phyloP scores from a whole-genome alignment of 176 grass and related monocot genomes.

The Zoysia japonica region DNA sequence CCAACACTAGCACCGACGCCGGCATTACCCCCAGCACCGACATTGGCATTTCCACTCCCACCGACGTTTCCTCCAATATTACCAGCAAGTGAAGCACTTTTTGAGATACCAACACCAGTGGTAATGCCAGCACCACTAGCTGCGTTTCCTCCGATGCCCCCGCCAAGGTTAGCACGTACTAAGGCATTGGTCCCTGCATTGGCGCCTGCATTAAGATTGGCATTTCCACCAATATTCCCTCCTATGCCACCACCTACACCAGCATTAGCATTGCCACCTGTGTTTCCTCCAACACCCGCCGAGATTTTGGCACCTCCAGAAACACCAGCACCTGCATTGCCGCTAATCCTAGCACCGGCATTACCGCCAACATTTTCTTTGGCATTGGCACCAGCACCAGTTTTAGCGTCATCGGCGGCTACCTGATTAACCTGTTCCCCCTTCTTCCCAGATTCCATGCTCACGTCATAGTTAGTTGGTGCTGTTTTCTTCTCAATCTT shows the following conservation, averaged over 20 bases:
- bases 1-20: neutral
- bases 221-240: neutral
- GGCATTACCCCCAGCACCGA: neutral
- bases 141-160: too few species aligned
- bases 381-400: neutral
- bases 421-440: neutral
- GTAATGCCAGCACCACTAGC: neutral
- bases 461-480: neutral
- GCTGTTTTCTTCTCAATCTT: neutral
- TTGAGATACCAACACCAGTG: neutral
- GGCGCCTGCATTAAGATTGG: too few species aligned
- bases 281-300: neutral
- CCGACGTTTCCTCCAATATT: neutral
- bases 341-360: neutral
- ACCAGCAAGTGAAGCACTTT: neutral
- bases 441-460: neutral
- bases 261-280: neutral
- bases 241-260: neutral
- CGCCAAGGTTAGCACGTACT: neutral
- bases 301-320: neutral
- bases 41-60: neutral
- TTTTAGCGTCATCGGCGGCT: conserved; percentile 20
- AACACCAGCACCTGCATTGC: neutral
- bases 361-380: neutral
- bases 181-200: too few species aligned